phyloP scores from a whole-genome alignment of 495 filamentous ascomycete species.

The Glarea lozoyensis region DNA sequence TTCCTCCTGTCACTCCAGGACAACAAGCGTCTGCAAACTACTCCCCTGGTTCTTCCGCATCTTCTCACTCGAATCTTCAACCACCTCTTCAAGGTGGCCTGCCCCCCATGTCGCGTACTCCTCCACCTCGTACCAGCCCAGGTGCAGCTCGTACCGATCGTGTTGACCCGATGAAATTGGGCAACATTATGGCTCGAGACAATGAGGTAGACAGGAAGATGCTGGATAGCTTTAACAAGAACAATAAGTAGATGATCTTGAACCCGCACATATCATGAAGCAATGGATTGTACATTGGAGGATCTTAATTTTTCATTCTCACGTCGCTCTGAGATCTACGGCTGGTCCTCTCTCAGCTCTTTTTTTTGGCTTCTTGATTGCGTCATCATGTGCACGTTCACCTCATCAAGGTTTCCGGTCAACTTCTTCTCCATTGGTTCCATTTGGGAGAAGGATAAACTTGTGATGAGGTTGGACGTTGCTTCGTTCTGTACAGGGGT shows the following conservation, averaged over 20 bases:
- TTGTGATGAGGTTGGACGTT: too few relatives aligned
- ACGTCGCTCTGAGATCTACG: too few relatives aligned
- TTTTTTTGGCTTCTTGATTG: too few relatives aligned
- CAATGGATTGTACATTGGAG: too few relatives aligned
- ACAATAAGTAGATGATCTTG: conserved; percentile 5
- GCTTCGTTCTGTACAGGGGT: too few relatives aligned
- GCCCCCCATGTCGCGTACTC: conserved; percentile 17
- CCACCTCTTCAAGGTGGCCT: conserved; percentile 14
- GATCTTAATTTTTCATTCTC: too few relatives aligned
- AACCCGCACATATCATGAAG: neutral
- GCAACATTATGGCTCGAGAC: conserved; percentile 24
- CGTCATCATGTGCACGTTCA: too few relatives aligned
- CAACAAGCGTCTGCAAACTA: conserved; percentile 18
- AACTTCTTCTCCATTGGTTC: too few relatives aligned
- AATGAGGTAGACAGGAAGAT: conserved; percentile 22
- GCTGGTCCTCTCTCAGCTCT: too few relatives aligned
- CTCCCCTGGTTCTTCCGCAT: conserved; percentile 22
- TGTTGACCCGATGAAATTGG: conserved; percentile 22
- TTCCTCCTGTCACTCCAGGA: conserved; percentile 21
- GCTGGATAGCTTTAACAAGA: conserved; percentile 21
- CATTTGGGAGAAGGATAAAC: too few relatives aligned
- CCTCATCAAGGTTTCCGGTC: too few relatives aligned
- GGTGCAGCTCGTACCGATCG: conserved; percentile 15
- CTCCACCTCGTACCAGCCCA: conserved; percentile 20
- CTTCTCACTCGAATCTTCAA: conserved; percentile 18